Conservation (phyloP, 768 basidiomycete genomes). For the Pleurotus ostreatus region DNA sequence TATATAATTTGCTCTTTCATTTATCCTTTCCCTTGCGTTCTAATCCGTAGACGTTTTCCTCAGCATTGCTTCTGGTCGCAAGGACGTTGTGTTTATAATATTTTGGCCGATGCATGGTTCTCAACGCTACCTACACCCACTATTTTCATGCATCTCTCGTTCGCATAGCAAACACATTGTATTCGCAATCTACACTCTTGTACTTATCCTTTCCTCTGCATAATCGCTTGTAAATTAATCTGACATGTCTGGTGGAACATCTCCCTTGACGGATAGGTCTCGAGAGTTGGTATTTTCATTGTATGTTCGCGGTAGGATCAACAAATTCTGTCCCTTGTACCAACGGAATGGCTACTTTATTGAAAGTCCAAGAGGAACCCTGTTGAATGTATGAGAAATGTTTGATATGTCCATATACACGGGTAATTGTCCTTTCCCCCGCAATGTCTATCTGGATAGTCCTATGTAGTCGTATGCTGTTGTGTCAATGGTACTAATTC, state of each 20-base stretch:
- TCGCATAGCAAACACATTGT: slow-evolving; percentile 4
- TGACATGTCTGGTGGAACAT: neutral
- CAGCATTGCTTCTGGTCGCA: no score
- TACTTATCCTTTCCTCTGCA: neutral
- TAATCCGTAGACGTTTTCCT: no score
- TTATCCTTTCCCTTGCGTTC: slow-evolving; percentile 1
- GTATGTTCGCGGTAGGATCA: neutral
- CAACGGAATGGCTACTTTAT: no score
- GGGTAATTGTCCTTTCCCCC: neutral
- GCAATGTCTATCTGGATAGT: no score
- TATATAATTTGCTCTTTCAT: slow-evolving; percentile 8
- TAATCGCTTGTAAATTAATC: neutral
- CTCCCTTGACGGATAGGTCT: neutral
- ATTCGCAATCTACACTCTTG: neutral
- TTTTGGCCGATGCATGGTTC: neutral
- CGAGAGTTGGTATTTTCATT: neutral
- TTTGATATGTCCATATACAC: no score
- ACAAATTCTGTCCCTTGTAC: no score
- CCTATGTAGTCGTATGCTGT: no score
- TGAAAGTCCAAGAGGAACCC: no score
- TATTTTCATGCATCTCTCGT: neutral
- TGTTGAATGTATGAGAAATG: no score
- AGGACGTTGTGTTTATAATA: neutral
- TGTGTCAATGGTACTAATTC: no score
- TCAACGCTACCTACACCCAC: neutral